Conservation (phyloP, 495 filamentous ascomycete species). For the Aspergillus steynii region DNA sequence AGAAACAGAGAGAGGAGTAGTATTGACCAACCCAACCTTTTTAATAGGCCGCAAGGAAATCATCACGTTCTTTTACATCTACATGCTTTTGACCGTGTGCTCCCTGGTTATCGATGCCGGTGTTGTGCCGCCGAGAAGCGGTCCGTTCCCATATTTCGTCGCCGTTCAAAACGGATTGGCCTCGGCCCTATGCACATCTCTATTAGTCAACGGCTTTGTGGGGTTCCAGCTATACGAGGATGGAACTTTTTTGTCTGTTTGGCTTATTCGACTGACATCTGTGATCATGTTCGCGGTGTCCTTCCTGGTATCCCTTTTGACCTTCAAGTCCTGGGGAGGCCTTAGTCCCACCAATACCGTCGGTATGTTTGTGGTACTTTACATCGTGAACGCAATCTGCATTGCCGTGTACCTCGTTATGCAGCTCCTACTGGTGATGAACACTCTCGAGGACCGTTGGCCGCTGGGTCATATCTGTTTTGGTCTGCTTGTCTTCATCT, state of each 20-base stretch:
- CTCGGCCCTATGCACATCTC: conserved; percentile 84
- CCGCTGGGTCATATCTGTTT: conserved; percentile 92
- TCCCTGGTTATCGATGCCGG: conserved; percentile 93
- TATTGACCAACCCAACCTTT: conserved; percentile 7
- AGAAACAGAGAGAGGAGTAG: background rate
- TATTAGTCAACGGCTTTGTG: conserved; percentile 97
- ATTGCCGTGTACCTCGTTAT: conserved; percentile 82
- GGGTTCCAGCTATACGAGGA: conserved; percentile 99
- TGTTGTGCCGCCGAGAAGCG: conserved; percentile 79
- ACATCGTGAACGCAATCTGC: conserved; percentile 85
- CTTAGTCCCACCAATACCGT: conserved; percentile 81
- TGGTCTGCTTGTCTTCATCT: conserved; percentile 86
- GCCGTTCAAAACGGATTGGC: conserved; percentile 85
- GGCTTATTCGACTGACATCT: conserved; percentile 81
- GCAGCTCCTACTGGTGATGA: conserved; percentile 83
- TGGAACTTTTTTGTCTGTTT: conserved; percentile 91
- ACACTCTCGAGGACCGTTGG: conserved; percentile 94
- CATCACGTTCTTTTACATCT: conserved; percentile 95
- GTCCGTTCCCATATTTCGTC: conserved; percentile 85
- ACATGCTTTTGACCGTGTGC: conserved; percentile 82
- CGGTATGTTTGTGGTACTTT: conserved; percentile 89
- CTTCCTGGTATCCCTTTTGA: conserved; percentile 82
- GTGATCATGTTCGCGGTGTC: conserved; percentile 82
- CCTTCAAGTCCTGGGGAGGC: conserved; percentile 90
- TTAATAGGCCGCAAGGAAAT: conserved; percentile 91